Evolutionary conservation across 306 rosid species (phyloP).

Genomic region (Purshia tridentata): DNA sequence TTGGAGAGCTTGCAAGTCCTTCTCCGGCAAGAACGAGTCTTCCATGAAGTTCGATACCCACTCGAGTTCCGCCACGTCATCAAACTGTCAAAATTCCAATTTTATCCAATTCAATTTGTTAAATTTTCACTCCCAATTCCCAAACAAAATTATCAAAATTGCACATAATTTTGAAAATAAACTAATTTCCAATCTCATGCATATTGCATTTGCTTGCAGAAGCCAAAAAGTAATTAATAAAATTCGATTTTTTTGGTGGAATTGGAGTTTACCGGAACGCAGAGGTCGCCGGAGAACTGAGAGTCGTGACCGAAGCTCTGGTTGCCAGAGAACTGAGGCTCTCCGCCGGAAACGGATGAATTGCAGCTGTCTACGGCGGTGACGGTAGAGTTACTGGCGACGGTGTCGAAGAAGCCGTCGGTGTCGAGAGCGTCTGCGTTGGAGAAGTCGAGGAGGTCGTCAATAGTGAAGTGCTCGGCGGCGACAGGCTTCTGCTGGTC

Average conservation of each 20-base stretch:
- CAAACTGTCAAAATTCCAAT: constrained; percentile 45
- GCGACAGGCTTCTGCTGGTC: constrained; percentile 38
- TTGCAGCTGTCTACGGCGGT: constrained; percentile 77
- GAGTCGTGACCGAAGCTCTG: constrained; percentile 49
- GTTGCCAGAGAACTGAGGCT: constrained; percentile 44
- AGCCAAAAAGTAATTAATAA: neutral
- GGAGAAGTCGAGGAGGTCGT: constrained; percentile 85
- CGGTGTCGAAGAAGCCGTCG: constrained; percentile 61
- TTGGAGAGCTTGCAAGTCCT: constrained; percentile 62
- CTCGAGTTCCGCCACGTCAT: constrained; percentile 87
- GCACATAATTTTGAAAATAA: neutral
- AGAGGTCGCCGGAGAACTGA: constrained; percentile 73
- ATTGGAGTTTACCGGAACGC: constrained; percentile 62
- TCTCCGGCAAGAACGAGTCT: constrained; percentile 80
- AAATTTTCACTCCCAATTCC: neutral
- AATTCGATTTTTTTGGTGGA: neutral
- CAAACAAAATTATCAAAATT: neutral
- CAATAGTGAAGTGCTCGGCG: constrained; percentile 65
- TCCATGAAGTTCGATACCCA: constrained; percentile 97
- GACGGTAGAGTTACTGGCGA: constrained; percentile 63
- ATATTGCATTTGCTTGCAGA: constrained; percentile 21
- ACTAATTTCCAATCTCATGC: neutral
- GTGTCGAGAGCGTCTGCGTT: constrained; percentile 67
- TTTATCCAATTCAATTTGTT: constrained; percentile 4
- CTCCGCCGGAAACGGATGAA: constrained; percentile 61